Evolutionary conservation across 2,329 filamentous ascomycete species (phyloP).

Genomic region (Periconia sp.): DNA sequence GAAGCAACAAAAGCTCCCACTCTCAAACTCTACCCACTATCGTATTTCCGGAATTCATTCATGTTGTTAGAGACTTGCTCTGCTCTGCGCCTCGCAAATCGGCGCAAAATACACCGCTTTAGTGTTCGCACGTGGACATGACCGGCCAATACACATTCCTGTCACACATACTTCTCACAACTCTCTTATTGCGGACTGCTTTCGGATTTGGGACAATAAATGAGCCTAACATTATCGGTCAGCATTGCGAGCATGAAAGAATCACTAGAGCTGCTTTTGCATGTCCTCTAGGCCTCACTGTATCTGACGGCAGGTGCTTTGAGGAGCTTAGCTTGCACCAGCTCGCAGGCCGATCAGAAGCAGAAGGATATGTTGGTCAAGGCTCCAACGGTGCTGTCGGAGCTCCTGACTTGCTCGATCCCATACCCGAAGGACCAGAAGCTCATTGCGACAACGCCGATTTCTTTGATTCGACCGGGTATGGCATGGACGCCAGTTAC

Average conservation of each 20-base stretch:
- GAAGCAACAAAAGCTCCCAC: too few relatives aligned
- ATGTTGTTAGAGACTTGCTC: too few relatives aligned
- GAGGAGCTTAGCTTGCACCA: conserved; percentile 27
- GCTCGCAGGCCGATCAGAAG: conserved; percentile 24
- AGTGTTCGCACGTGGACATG: too few relatives aligned
- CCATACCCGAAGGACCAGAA: conserved; percentile 28
- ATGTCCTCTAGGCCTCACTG: conserved; percentile 14
- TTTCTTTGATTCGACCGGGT: conserved; percentile 23
- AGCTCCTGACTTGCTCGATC: conserved; percentile 31
- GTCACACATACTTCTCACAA: too few relatives aligned
- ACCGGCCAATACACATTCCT: too few relatives aligned
- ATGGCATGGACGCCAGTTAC: conserved; percentile 19
- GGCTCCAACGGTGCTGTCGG: conserved; percentile 32
- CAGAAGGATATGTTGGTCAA: conserved; percentile 21
- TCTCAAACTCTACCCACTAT: too few relatives aligned
- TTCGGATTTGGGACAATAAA: conserved; percentile 29
- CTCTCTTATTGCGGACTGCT: too few relatives aligned
- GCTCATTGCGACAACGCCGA: conserved; percentile 35
- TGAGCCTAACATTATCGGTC: conserved; percentile 25
- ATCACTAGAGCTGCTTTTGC: conserved; percentile 29
- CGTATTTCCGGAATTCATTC: too few relatives aligned
- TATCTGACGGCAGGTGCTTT: conserved; percentile 29
- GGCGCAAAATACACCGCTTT: too few relatives aligned
- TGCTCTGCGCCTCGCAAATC: too few relatives aligned
- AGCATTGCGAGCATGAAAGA: conserved; percentile 33